Base-by-base conservation (phyloP, 441 rosid genomes). In the Eutrema salsugineum region DNA sequence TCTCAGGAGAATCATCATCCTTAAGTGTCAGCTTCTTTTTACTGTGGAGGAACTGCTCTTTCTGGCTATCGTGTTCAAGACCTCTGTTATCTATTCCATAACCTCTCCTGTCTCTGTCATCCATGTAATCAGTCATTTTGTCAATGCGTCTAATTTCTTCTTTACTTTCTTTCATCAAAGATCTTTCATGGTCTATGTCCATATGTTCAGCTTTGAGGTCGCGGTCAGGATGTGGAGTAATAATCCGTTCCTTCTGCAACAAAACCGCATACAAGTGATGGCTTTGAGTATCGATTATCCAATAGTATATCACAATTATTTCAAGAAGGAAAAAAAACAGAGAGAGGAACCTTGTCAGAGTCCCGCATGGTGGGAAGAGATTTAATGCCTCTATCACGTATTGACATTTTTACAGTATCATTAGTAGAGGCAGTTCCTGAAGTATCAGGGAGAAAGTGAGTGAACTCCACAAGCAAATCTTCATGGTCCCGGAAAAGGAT, bases 381-480 rank as follows among this genome's bases (percentile, higher is more conserved):
- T 1, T 61, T 83, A 16, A 92, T 80, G 77, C 80, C 84, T 80
- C 87, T 84, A 72, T 88, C 98, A 59, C 88, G 88, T 38, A 82
- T 44, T 54, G 90, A 79, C 68, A 75, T 87, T 79, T 91, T 86
- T 17, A 82, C 83, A 57, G 94, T 73, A 68, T 84, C 79, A 46
- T 36, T 33, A 73, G 70, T 81, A 72, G 93, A 81, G n/a, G 90
- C 83, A 46, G 91, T 66, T 51, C 84, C 90, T 30, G 99, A 89
- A 68, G 85, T 59, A 84, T 90, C 97, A 14, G 99, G 99, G 28
- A 96, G 88, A 83, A 96, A 96, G 72, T 90, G 93, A 56, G 79
- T 70, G 56, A 93, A 96, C 82, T 93, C 98, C 66, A 62, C 66
- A 55, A 96, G 98, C 71, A 96, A 85, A 86, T 96, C 98, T 11